phyloP scores from a whole-genome alignment of 2,329 filamentous ascomycete species.

The Alternaria gaisen region DNA sequence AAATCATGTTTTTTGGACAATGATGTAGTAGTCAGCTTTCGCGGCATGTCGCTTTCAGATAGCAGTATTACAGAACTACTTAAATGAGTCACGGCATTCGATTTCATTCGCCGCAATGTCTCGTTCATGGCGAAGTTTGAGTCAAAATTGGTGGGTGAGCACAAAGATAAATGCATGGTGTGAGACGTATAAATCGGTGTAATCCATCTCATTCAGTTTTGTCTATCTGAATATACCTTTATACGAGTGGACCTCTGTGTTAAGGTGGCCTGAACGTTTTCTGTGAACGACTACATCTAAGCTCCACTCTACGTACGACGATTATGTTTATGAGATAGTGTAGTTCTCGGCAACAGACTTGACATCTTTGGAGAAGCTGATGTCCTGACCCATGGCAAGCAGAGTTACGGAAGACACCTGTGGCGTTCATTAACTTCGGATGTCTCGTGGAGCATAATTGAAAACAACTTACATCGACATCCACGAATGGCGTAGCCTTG shows the following conservation, averaged over 20 bases:
- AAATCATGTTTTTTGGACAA: not conserved
- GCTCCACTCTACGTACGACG: not conserved
- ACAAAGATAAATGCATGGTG: not conserved
- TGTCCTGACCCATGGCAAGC: conserved; percentile 78
- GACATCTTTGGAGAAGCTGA: conserved; percentile 83
- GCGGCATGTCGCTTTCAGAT: not conserved
- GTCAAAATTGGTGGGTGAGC: not conserved
- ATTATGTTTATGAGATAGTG: conserved; percentile 69
- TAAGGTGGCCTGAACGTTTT: not conserved
- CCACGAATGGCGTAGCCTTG: conserved; percentile 85
- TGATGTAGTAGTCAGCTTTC: not conserved
- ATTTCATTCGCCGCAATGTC: not conserved
- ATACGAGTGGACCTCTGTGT: no score
- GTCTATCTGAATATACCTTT: not conserved
- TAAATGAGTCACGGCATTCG: not conserved
- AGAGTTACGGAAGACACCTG: conserved; percentile 75
- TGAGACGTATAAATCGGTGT: not conserved
- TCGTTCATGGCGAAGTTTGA: not conserved
- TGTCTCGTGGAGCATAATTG: not conserved
- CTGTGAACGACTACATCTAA: not conserved
- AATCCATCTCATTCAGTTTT: not conserved
- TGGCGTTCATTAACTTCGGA: conserved; percentile 36
- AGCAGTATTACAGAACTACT: not conserved
- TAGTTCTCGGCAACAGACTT: conserved; percentile 80
- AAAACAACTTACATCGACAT: conserved; percentile 81